Conservation (phyloP, 345 rosid genomes). For the Pistacia integerrima region DNA sequence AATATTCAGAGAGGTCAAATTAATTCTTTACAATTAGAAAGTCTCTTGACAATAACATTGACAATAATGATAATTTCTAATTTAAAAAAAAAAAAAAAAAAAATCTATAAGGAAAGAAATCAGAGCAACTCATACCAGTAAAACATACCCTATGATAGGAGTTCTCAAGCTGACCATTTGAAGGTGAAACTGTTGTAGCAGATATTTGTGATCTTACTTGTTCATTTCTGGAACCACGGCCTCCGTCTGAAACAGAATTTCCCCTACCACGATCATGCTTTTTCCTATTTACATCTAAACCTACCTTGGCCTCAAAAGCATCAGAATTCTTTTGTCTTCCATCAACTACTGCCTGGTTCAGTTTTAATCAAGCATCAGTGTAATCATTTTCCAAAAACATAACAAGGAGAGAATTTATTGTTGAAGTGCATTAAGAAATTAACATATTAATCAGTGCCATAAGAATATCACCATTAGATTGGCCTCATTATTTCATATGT, state of each 20-base stretch:
- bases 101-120: neutral
- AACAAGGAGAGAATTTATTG: no score
- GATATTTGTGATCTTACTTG: slow-evolving; percentile 56
- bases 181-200: slow-evolving; percentile 43
- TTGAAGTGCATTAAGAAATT: no score
- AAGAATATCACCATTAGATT: neutral
- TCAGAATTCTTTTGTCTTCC: slow-evolving; percentile 68
- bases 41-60: no score
- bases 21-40: neutral
- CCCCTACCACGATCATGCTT: slow-evolving; percentile 88
- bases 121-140: neutral
- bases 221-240: slow-evolving; percentile 83
- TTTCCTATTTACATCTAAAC: slow-evolving; percentile 61
- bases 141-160: slow-evolving; percentile 58
- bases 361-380: slow-evolving; percentile 10
- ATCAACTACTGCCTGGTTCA: slow-evolving; percentile 52
- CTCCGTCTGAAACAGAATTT: slow-evolving; percentile 65
- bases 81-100: neutral
- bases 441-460: neutral
- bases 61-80: neutral
- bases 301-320: slow-evolving; percentile 48
- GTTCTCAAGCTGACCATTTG: slow-evolving; percentile 73
- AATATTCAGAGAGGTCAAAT: neutral
- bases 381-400: no score
- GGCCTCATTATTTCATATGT: neutral